Conservation (phyloP, 164 flowering plant genomes). For the Piper longum region DNA sequence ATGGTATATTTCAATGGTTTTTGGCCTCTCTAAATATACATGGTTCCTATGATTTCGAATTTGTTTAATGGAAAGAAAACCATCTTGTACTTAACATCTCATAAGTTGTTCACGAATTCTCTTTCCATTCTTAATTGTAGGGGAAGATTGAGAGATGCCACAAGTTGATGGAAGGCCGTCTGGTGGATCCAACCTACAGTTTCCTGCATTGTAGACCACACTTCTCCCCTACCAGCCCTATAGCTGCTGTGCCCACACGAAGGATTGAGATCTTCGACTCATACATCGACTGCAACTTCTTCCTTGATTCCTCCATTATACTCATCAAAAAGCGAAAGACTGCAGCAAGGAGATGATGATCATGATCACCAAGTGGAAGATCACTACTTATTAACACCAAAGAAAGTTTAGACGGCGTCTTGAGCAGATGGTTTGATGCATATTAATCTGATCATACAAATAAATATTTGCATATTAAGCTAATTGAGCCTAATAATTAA, state of each 20-base stretch:
- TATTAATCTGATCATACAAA: background rate
- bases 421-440: background rate
- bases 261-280: conserved; percentile 7
- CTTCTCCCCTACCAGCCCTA: conserved; percentile 40
- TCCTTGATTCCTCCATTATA: conserved; percentile 5
- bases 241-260: conserved; percentile 24
- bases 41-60: background rate
- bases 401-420: background rate
- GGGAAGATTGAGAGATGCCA: conserved; percentile 25
- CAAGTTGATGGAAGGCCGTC: conserved; percentile 20
- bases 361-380: background rate
- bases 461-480: too few relatives aligned
- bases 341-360: background rate
- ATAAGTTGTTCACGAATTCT: background rate
- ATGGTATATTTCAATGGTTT: conserved; percentile 17
- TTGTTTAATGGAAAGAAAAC: too few relatives aligned
- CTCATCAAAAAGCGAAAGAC: conserved; percentile 16
- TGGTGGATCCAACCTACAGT: conserved; percentile 12
- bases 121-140: conserved; percentile 10
- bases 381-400: background rate
- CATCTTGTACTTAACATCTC: too few relatives aligned
- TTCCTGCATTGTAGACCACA: conserved; percentile 2
- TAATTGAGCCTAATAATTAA: too few relatives aligned
- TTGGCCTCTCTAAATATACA: background rate
- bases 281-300: conserved; percentile 14